Evolutionary conservation across 192 early-diverging fungal species (phyloP).

Genomic region (Backusella tuberculispora): DNA sequence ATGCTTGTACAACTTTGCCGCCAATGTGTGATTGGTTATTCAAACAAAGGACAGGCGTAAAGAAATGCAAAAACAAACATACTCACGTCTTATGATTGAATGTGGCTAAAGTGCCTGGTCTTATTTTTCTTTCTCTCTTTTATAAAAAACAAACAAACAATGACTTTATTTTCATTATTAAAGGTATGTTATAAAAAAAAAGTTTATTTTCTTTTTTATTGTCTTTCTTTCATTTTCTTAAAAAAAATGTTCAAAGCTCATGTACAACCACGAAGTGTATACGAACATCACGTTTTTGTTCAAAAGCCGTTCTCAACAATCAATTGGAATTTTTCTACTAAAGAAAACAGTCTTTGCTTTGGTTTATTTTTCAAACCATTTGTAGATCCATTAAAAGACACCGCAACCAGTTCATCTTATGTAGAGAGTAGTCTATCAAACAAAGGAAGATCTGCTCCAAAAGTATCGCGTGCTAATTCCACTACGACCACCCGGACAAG

Average conservation of each 20-base stretch:
- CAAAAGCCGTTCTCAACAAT: background rate
- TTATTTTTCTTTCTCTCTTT: background rate
- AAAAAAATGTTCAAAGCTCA: background rate
- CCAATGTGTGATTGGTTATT: constrained; percentile 48
- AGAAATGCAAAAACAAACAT: constrained; percentile 49
- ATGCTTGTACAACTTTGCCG: background rate
- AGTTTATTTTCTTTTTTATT: background rate
- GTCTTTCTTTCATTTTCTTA: background rate
- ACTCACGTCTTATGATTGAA: background rate
- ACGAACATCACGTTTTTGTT: background rate
- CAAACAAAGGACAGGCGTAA: constrained; percentile 58
- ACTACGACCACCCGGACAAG: background rate
- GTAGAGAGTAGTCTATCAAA: background rate
- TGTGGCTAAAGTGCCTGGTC: background rate
- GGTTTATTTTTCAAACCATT: background rate
- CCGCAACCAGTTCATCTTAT: no score
- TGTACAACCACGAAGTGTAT: background rate
- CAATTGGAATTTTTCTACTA: background rate
- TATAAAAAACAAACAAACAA: background rate
- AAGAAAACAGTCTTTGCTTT: background rate
- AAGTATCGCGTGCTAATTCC: background rate
- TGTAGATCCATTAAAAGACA: background rate
- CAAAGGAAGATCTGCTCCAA: background rate
- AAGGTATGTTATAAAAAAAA: background rate
- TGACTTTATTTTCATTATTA: no score